Conservation (phyloP, 345 rosid species). For the Alliaria petiolata region DNA sequence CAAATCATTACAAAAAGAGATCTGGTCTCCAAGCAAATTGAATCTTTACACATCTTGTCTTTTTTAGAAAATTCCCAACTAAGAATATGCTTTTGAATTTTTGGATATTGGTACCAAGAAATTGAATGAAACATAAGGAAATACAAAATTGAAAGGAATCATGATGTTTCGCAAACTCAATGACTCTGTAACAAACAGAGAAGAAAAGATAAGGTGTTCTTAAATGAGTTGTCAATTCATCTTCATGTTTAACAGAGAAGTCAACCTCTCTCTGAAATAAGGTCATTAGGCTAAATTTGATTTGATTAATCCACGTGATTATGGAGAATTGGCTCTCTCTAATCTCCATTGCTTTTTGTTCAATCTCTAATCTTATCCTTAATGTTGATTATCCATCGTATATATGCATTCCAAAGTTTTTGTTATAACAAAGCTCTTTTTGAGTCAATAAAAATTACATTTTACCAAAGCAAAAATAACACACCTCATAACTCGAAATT, state of each 20-base stretch:
- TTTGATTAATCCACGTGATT: neutral
- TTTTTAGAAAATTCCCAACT: constrained; percentile 1
- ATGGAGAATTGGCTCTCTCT: neutral
- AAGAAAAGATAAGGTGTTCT: neutral
- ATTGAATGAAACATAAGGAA: neutral
- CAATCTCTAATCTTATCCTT: neutral
- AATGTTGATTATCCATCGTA: neutral
- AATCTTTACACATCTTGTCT: constrained; percentile 7
- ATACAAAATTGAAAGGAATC: constrained; percentile 2
- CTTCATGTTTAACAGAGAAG: neutral
- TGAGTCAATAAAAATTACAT: neutral
- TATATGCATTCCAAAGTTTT: neutral
- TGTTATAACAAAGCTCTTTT: neutral
- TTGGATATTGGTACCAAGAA: neutral
- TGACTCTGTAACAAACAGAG: constrained; percentile 1
- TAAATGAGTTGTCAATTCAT: neutral
- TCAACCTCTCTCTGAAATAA: neutral
- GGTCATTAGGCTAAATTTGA: neutral
- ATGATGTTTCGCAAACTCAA: neutral
- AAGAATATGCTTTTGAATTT: neutral
- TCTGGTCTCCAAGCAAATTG: constrained; percentile 1
- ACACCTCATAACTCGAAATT: neutral
- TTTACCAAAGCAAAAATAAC: neutral
- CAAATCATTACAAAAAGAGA: constrained; percentile 7
- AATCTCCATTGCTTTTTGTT: neutral